phyloP scores from a whole-genome alignment of 1,284 basidiomycete genomes.

The Ustilago vetiveriae region DNA sequence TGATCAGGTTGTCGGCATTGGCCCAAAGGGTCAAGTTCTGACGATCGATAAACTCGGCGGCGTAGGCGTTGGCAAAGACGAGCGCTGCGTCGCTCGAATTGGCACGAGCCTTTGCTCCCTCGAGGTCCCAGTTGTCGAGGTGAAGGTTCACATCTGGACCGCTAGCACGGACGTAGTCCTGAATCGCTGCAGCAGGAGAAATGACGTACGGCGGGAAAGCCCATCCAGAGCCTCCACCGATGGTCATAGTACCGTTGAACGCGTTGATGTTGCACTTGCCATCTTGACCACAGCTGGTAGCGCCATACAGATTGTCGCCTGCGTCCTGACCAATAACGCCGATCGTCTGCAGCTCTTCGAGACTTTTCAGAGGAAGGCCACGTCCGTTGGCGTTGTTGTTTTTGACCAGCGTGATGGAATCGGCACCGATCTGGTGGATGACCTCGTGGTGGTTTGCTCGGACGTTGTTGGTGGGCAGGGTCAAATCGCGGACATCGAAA shows the following conservation, averaged over 20 bases:
- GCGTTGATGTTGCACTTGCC: conserved; percentile 29
- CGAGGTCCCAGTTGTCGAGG: conserved; percentile 38
- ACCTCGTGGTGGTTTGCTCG: conserved; percentile 49
- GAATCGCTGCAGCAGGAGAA: conserved; percentile 39
- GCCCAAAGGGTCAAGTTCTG: conserved; percentile 83
- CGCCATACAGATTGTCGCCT: conserved; percentile 28
- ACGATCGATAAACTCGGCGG: conserved; percentile 75
- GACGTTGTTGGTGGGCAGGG: conserved; percentile 46
- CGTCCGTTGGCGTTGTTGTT: conserved; percentile 34
- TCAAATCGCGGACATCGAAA: conserved; percentile 43
- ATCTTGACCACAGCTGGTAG: conserved; percentile 29
- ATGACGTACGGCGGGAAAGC: conserved; percentile 47
- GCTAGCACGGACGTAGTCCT: conserved; percentile 17
- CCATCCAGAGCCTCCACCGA: conserved; percentile 70
- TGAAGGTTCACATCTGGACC: conserved; percentile 33
- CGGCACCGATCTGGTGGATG: conserved; percentile 50
- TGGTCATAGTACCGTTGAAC: conserved; percentile 50
- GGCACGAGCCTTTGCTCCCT: conserved; percentile 37
- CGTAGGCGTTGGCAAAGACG: conserved; percentile 72
- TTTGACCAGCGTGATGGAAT: conserved; percentile 55
- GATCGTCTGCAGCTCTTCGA: conserved; percentile 23
- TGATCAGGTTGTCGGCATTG: conserved; percentile 72
- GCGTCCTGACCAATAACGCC: conserved; percentile 44
- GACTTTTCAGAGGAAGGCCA: conserved; percentile 40
- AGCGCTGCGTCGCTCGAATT: conserved; percentile 69